phyloP scores from a whole-genome alignment of 345 rosid genomes.

The Hevea brasiliensis region DNA sequence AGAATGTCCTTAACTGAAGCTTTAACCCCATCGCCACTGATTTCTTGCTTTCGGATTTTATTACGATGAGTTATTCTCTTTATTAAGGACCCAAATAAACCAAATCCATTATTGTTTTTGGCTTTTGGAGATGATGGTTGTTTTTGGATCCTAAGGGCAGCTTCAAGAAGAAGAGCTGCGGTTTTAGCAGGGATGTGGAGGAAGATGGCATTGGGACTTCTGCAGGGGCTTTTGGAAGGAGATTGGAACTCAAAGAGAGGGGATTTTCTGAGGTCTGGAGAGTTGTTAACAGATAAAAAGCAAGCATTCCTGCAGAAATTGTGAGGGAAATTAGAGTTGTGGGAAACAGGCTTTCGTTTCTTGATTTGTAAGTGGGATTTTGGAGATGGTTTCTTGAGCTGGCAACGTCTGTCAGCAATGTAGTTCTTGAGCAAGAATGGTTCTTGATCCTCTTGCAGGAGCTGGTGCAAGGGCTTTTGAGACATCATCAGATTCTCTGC shows the following conservation, averaged over 20 bases:
- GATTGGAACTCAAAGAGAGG: slow-evolving; percentile 69
- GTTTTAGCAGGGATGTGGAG: slow-evolving; percentile 72
- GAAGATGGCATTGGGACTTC: slow-evolving; percentile 47
- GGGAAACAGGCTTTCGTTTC: slow-evolving; percentile 54
- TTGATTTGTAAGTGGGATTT: slow-evolving; percentile 44
- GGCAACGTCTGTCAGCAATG: slow-evolving; percentile 59
- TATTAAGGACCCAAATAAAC: slow-evolving; percentile 63
- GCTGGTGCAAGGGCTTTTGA: slow-evolving; percentile 62
- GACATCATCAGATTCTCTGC: slow-evolving; percentile 32
- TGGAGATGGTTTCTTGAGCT: slow-evolving; percentile 31
- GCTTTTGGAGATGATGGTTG: slow-evolving; percentile 40
- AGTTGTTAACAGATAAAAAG: slow-evolving; percentile 55
- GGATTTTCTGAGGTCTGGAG: slow-evolving; percentile 67
- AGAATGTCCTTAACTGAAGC: neutral
- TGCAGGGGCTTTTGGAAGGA: slow-evolving; percentile 45
- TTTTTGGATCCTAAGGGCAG: slow-evolving; percentile 76
- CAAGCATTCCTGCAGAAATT: slow-evolving; percentile 67
- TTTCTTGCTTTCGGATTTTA: slow-evolving; percentile 34
- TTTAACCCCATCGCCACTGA: slow-evolving; percentile 24
- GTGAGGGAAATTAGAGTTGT: slow-evolving; percentile 11
- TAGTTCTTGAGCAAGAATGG: slow-evolving; percentile 70
- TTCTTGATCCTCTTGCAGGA: slow-evolving; percentile 82
- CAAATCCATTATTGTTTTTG: slow-evolving; percentile 41
- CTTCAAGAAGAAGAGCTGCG: slow-evolving; percentile 69
- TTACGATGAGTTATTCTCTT: slow-evolving; percentile 51